These are phyloP conservation scores for Fremontodendron californicum DNA, from an alignment of 345 rosid species.

Conservation along the genomic window DNA sequence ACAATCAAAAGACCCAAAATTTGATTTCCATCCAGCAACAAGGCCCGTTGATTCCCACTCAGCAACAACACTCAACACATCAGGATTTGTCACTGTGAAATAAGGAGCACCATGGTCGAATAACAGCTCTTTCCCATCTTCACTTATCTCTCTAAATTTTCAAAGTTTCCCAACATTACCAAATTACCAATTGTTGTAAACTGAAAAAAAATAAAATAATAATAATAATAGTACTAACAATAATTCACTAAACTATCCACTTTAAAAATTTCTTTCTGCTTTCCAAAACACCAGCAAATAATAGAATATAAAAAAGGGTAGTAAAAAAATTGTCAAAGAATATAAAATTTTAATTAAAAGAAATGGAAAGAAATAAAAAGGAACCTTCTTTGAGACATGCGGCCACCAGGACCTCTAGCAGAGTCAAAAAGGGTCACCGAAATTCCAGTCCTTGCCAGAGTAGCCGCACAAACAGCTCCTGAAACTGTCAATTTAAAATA, in stretches of 20 bases:
- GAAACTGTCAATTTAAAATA: constrained; percentile 41
- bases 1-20: constrained; percentile 56
- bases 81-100: constrained; percentile 45
- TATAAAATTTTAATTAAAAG: background rate
- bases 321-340: background rate
- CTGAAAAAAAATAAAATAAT: background rate
- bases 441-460: constrained; percentile 60
- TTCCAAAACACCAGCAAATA: background rate
- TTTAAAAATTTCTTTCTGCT: background rate
- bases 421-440: constrained; percentile 78
- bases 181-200: background rate
- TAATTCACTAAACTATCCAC: background rate
- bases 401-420: constrained; percentile 85
- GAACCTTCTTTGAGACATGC: constrained; percentile 87
- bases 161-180: background rate
- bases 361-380: background rate
- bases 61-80: constrained; percentile 48
- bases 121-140: constrained; percentile 61
- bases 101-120: constrained; percentile 91
- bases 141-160: constrained; percentile 48
- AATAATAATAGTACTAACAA: background rate
- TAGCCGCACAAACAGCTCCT: constrained; percentile 85
- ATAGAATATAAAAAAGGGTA: background rate
- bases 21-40: constrained; percentile 67
- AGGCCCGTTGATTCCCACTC: constrained; percentile 76